A percentile compares a stretch with the other conserved stretches of the same genome.
These are phyloP conservation scores for Podila minutissima DNA, from an alignment of 192 early-diverging fungal genomes.

Conservation along the genomic window DNA sequence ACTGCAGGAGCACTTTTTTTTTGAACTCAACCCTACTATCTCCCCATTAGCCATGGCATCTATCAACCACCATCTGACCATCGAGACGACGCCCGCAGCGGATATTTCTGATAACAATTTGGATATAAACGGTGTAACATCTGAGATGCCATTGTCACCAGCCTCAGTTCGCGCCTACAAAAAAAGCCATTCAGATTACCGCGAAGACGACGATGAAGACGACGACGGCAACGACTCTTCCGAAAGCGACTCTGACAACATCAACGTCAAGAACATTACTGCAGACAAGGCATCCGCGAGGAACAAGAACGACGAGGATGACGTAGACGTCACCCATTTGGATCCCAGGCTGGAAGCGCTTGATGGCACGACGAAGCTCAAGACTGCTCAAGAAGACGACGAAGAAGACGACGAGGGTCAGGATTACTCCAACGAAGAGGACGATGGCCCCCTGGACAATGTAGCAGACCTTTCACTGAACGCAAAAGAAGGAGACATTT, in stretches of 20 bases:
- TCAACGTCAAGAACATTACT: neutral
- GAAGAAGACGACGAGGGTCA: slow-evolving; percentile 1
- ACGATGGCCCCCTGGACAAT: neutral
- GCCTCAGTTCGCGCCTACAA: neutral
- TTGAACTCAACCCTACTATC: too few relatives aligned
- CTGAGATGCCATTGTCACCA: neutral
- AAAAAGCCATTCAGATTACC: neutral
- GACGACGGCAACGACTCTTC: neutral
- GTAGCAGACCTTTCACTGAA: neutral
- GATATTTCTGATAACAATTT: too few relatives aligned
- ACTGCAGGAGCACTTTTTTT: too few relatives aligned
- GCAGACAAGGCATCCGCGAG: neutral
- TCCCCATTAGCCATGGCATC: too few relatives aligned
- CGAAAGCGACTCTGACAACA: neutral
- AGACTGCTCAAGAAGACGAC: neutral
- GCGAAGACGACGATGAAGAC: neutral
- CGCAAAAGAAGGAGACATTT: slow-evolving; percentile 11
- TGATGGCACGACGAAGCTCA: slow-evolving; percentile 5
- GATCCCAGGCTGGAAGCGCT: neutral
- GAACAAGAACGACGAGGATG: neutral
- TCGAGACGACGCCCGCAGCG: too few relatives aligned
- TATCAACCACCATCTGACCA: too few relatives aligned
- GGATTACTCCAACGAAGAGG: slow-evolving; percentile 2
- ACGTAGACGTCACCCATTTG: neutral
- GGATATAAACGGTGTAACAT: too few relatives aligned